Evolutionary conservation across 2,329 filamentous ascomycete species (phyloP).

Genomic region (Lithohypha guttulata): DNA sequence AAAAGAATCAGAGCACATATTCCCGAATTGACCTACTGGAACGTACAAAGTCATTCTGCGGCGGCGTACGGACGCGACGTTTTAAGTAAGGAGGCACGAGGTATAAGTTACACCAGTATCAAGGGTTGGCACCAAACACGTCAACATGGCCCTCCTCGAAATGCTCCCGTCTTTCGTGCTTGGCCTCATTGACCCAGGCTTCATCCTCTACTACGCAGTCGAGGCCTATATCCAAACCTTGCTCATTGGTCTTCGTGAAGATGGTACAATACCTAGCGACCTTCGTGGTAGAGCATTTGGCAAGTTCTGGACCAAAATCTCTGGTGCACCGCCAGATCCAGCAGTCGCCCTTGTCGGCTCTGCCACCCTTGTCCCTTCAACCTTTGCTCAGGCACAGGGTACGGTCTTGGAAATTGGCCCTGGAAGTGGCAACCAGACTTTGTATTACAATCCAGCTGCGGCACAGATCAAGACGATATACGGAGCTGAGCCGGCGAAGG

Average conservation of each 20-base stretch:
- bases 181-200: not conserved
- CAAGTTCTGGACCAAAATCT: conserved; percentile 5
- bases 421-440: conserved; percentile 42
- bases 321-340: conserved; percentile 14
- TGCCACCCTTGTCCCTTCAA: conserved; percentile 30
- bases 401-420: conserved; percentile 41
- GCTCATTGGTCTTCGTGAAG: not conserved
- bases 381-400: conserved; percentile 32
- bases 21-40: too few species aligned
- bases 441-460: conserved; percentile 31
- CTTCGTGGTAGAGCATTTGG: conserved; percentile 4
- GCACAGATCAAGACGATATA: conserved; percentile 39
- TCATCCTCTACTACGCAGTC: conserved; percentile 1
- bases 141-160: too few species aligned
- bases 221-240: not conserved
- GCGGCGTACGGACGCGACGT: too few species aligned
- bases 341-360: conserved; percentile 23
- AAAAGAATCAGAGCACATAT: too few species aligned
- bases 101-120: too few species aligned
- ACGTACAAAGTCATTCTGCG: too few species aligned
- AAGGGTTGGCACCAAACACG: too few species aligned
- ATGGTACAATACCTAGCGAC: not conserved
- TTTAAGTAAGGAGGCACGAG: too few species aligned
- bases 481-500: conserved; percentile 43
- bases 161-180: too few species aligned